Evolutionary conservation across 2,329 filamentous ascomycete species (phyloP).

Genomic region (Alternaria burnsii): DNA sequence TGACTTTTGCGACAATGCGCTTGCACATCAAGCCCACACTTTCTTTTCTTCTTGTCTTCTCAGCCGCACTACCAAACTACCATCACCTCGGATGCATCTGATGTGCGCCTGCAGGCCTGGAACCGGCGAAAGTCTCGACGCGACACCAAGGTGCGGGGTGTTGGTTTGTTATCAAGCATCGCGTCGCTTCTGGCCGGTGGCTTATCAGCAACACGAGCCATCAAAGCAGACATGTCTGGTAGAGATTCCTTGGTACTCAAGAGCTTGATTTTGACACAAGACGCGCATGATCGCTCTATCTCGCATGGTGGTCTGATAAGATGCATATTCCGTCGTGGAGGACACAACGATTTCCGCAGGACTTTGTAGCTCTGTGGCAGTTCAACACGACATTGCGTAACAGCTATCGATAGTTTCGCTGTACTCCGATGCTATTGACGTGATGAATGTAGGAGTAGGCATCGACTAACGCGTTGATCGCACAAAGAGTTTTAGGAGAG

Average conservation of each 20-base stretch:
- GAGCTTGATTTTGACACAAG: conserved; percentile 9
- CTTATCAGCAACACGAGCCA: neutral
- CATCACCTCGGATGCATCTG: neutral
- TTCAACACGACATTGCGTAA: conserved; percentile 1
- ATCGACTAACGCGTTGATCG: neutral
- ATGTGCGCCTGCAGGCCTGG: neutral
- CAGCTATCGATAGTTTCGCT: neutral
- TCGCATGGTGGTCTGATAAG: conserved; percentile 10
- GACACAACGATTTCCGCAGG: conserved; percentile 13
- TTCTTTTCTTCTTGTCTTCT: neutral
- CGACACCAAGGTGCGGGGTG: conserved; percentile 9
- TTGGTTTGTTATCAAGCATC: neutral
- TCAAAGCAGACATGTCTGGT: conserved; percentile 1
- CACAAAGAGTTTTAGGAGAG: conserved; percentile 5
- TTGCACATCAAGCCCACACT: neutral
- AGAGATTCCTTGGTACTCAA: conserved; percentile 4
- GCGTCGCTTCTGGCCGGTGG: neutral
- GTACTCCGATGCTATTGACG: neutral
- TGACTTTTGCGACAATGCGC: neutral
- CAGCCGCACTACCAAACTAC: neutral
- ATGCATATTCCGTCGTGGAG: conserved; percentile 3
- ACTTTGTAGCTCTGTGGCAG: conserved; percentile 12
- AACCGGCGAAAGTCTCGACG: neutral
- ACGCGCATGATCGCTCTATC: conserved; percentile 15
- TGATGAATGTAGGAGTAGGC: neutral